Evolutionary conservation across 768 basidiomycete genomes (phyloP).

Genomic region (Crucibulum laeve): DNA sequence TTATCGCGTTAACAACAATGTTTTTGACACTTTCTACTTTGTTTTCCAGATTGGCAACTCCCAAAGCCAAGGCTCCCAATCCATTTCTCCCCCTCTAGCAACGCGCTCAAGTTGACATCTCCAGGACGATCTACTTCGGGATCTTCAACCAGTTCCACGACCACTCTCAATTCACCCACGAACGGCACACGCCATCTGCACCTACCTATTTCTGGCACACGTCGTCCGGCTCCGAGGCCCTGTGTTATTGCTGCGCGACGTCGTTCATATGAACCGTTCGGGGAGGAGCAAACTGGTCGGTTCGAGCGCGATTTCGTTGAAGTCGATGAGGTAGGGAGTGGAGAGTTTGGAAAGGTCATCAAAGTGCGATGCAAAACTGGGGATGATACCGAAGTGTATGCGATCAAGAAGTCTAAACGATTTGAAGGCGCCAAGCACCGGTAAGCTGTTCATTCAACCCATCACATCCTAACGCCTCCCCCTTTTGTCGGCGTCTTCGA

Average conservation of each 20-base stretch:
- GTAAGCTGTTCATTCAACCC: slow-evolving; percentile 48
- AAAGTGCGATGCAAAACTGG: slow-evolving; percentile 70
- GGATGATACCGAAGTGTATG: slow-evolving; percentile 55
- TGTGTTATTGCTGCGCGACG: slow-evolving; percentile 14
- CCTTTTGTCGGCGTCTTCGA: too few relatives aligned
- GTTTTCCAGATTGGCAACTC: slow-evolving; percentile 50
- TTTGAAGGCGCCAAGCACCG: slow-evolving; percentile 91
- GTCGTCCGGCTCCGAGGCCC: slow-evolving; percentile 17
- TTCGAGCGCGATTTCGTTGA: slow-evolving; percentile 82
- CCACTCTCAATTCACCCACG: slow-evolving; percentile 44
- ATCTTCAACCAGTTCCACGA: slow-evolving; percentile 50
- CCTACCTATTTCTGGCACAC: slow-evolving; percentile 15
- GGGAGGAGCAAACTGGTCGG: slow-evolving; percentile 52
- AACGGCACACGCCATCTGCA: slow-evolving; percentile 23
- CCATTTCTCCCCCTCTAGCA: slow-evolving; percentile 43
- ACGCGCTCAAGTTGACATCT: slow-evolving; percentile 30
- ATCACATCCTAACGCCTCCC: too few relatives aligned
- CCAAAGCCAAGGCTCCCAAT: slow-evolving; percentile 43
- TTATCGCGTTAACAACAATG: slow-evolving; percentile 1
- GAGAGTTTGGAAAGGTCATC: slow-evolving; percentile 92
- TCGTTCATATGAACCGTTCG: slow-evolving; percentile 33
- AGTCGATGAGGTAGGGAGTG: slow-evolving; percentile 79
- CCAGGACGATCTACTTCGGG: slow-evolving; percentile 48
- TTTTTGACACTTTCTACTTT: slow-evolving; percentile 1
- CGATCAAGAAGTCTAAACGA: slow-evolving; percentile 91